Percentiles rank a stretch among this genome's conserved stretches.
phyloP scores from a whole-genome alignment of 352 stramenopile genomes.

The Plasmopara viticola region DNA sequence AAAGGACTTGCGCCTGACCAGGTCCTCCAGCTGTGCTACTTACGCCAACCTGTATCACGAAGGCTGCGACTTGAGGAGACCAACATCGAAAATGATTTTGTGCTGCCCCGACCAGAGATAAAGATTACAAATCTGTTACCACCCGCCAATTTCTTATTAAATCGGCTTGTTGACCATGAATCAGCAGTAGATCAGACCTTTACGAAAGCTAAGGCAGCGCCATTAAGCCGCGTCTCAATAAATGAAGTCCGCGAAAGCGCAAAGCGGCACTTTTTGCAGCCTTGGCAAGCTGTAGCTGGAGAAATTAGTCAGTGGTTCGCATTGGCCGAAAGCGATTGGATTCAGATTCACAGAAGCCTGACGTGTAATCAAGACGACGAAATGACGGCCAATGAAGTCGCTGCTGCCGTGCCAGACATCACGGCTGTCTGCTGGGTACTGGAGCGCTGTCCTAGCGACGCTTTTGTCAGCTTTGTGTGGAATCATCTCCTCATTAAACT shows the following conservation, averaged over 20 bases:
- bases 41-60: constrained; percentile 29
- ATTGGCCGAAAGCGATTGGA: constrained; percentile 43
- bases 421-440: constrained; percentile 30
- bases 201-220: neutral
- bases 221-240: neutral
- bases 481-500: constrained; percentile 34
- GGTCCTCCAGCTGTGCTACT: constrained; percentile 52
- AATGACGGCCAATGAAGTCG: neutral
- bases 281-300: constrained; percentile 18
- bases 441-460: constrained; percentile 36
- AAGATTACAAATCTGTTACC: constrained; percentile 35
- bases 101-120: constrained; percentile 39
- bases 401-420: constrained; percentile 10
- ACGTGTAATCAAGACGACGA: constrained; percentile 9
- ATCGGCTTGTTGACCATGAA: constrained; percentile 10
- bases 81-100: constrained; percentile 40
- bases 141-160: constrained; percentile 18
- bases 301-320: constrained; percentile 24
- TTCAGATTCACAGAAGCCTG: constrained; percentile 20
- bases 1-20: constrained; percentile 41
- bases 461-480: constrained; percentile 46
- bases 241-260: constrained; percentile 16
- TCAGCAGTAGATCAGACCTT: neutral
- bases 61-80: constrained; percentile 13
- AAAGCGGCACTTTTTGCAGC: constrained; percentile 21